Conservation (phyloP, 2,329 filamentous ascomycete species). For the Tolypocladium guangdongense region DNA sequence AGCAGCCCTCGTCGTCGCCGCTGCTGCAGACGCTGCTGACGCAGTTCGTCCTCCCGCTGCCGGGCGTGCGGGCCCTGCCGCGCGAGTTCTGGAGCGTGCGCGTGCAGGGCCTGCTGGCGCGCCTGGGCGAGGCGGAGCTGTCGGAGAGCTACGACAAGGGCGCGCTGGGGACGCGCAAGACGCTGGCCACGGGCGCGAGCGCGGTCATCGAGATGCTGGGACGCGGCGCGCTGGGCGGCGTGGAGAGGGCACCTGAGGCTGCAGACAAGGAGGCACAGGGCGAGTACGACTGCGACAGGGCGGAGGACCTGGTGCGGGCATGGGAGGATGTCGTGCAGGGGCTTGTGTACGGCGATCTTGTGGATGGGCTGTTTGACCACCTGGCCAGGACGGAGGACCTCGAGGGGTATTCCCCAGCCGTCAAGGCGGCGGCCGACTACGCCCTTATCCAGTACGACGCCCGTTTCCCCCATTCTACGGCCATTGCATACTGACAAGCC, state of each 20-base stretch:
- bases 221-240: conserved; percentile 53
- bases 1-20: conserved; percentile 40
- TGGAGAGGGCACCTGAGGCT: conserved; percentile 8
- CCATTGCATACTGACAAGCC: background rate
- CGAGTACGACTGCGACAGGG: conserved; percentile 46
- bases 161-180: conserved; percentile 61
- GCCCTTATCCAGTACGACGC: conserved; percentile 54
- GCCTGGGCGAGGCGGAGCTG: conserved; percentile 56
- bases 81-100: conserved; percentile 55
- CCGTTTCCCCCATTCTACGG: conserved; percentile 1
- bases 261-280: conserved; percentile 6
- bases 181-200: conserved; percentile 60
- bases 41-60: conserved; percentile 53
- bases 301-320: conserved; percentile 48
- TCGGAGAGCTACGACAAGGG: conserved; percentile 79
- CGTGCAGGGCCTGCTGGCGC: conserved; percentile 46
- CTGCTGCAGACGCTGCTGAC: conserved; percentile 58
- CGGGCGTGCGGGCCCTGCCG: conserved; percentile 53
- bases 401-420: conserved; percentile 49
- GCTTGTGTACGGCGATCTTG: conserved; percentile 55
- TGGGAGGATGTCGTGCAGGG: conserved; percentile 59
- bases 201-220: conserved; percentile 59
- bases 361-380: conserved; percentile 54
- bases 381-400: conserved; percentile 50
- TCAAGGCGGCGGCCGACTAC: conserved; percentile 55